These are phyloP conservation scores for Brassica juncea DNA, from an alignment of 345 rosid genomes.

Conservation along the genomic window DNA sequence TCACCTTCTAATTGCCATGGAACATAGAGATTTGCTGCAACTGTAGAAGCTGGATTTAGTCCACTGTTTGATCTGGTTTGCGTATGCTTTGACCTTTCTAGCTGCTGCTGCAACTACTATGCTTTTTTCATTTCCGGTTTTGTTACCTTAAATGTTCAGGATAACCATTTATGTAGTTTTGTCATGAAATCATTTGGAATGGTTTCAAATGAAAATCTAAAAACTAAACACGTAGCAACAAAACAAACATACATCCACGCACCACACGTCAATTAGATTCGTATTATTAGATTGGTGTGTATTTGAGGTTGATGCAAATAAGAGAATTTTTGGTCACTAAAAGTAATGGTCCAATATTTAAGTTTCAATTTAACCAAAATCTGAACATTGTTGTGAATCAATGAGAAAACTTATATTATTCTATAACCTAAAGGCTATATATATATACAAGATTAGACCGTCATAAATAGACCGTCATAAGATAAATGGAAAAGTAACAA, in stretches of 20 bases:
- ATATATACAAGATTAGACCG: too few relatives aligned
- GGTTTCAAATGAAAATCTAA: not conserved
- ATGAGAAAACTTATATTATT: too few relatives aligned
- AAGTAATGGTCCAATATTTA: too few relatives aligned
- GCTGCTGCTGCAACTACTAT: constrained; percentile 21
- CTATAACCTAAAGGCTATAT: too few relatives aligned
- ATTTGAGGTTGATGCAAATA: constrained; percentile 24
- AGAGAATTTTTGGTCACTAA: not conserved
- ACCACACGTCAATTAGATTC: not conserved
- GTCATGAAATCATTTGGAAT: constrained; percentile 22
- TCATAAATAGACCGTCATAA: too few relatives aligned
- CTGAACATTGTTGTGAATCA: too few relatives aligned
- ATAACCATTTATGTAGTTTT: constrained; percentile 1
- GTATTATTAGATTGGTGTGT: not conserved
- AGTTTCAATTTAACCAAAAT: too few relatives aligned
- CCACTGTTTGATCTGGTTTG: not conserved
- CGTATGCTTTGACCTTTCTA: constrained; percentile 31
- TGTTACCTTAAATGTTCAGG: constrained; percentile 21
- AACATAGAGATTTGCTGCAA: constrained; percentile 35
- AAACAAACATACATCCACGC: not conserved
- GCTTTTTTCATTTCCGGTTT: not conserved
- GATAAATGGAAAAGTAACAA: too few relatives aligned
- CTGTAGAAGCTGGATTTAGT: constrained; percentile 27
- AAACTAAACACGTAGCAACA: not conserved
- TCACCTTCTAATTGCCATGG: constrained; percentile 51